These are phyloP conservation scores for Tubosaeta sp. DNA, from an alignment of 768 basidiomycete species.

Conservation along the genomic window DNA sequence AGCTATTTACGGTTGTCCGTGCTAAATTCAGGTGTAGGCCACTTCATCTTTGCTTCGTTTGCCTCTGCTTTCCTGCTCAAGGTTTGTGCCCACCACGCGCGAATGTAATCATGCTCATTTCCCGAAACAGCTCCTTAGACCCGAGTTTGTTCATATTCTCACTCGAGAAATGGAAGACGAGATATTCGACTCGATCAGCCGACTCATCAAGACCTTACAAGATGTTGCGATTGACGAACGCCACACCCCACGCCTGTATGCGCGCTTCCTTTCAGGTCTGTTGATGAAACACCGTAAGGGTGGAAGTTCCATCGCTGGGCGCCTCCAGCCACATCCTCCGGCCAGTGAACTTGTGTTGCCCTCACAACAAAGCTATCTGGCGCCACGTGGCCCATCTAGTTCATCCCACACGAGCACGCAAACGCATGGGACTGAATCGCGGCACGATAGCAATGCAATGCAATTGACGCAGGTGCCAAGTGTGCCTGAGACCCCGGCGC, in stretches of 20 bases:
- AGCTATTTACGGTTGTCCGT: not conserved
- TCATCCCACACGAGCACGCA: slow-evolving; percentile 19
- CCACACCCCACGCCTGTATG: slow-evolving; percentile 76
- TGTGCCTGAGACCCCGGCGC: not conserved
- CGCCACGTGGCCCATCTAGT: slow-evolving; percentile 29
- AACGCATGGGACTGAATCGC: slow-evolving; percentile 11
- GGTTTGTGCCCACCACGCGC: slow-evolving; percentile 34
- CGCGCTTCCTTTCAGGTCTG: slow-evolving; percentile 72
- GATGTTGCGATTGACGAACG: slow-evolving; percentile 78
- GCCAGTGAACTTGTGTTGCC: slow-evolving; percentile 30
- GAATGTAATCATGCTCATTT: not conserved
- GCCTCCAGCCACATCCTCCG: slow-evolving; percentile 49
- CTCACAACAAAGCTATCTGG: slow-evolving; percentile 14
- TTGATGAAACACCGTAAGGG: slow-evolving; percentile 67
- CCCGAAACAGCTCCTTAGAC: slow-evolving; percentile 55
- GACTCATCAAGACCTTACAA: slow-evolving; percentile 66
- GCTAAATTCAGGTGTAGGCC: slow-evolving; percentile 37
- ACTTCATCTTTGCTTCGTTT: slow-evolving; percentile 77
- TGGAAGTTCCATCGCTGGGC: slow-evolving; percentile 50
- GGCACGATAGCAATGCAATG: slow-evolving; percentile 28
- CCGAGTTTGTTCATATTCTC: slow-evolving; percentile 65
- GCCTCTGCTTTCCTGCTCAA: slow-evolving; percentile 82
- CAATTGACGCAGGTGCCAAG: slow-evolving; percentile 21
- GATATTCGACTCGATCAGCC: slow-evolving; percentile 68
- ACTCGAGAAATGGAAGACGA: slow-evolving; percentile 57